Conservation (phyloP, 2,329 filamentous ascomycete species). For the Penicillium nordicum region DNA sequence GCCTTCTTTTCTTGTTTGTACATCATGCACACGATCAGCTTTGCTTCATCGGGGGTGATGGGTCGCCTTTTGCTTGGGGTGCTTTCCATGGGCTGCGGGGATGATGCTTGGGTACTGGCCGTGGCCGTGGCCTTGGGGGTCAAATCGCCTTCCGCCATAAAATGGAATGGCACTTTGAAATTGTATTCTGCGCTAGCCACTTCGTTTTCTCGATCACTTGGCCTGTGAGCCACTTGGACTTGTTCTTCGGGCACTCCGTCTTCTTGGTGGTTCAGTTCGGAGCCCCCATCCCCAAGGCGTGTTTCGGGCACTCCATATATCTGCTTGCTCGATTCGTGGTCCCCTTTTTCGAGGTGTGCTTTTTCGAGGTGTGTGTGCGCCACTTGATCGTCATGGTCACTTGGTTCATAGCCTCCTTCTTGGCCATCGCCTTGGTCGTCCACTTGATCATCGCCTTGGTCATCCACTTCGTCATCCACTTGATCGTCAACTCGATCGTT, state of each 20-base stretch:
- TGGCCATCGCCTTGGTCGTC: not conserved
- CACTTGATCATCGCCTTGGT: not conserved
- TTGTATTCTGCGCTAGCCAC: not conserved
- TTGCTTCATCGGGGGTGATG: slow-evolving; percentile 34
- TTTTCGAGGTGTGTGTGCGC: not conserved
- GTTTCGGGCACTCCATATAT: not conserved
- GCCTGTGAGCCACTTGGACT: not conserved
- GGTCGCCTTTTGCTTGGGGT: slow-evolving; percentile 20
- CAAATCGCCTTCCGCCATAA: slow-evolving; percentile 1
- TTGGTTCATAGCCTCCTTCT: not conserved
- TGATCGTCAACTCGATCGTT: not conserved
- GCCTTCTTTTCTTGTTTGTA: slow-evolving; percentile 27
- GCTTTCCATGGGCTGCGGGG: not conserved
- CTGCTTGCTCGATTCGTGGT: not conserved
- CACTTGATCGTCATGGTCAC: not conserved
- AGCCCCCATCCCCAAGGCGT: not conserved
- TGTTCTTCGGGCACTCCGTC: not conserved
- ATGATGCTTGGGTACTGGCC: not conserved
- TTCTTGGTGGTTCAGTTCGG: not conserved
- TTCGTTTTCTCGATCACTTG: not conserved
- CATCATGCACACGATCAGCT: slow-evolving; percentile 30
- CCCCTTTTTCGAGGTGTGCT: not conserved
- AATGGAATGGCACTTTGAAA: not conserved
- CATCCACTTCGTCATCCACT: not conserved
- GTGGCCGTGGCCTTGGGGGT: slow-evolving; percentile 1